Conservation (phyloP, 495 filamentous ascomycete species). For the Trichoderma asperelloides region DNA sequence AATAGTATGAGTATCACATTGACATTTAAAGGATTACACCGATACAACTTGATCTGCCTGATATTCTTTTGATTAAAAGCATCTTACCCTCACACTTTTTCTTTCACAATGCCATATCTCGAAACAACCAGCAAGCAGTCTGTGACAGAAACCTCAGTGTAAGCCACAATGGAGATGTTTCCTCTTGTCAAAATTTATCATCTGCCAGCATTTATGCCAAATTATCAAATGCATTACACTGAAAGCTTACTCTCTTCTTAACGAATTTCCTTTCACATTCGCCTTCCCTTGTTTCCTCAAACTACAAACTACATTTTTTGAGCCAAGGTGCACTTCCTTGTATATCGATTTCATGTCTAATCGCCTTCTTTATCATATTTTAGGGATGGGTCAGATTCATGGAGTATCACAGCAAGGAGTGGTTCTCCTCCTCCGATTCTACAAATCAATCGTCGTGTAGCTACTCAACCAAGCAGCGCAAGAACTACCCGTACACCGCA, state of each 20-base stretch:
- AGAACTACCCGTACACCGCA: not conserved
- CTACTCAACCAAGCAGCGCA: not conserved
- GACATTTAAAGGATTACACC: too few species aligned
- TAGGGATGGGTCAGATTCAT: not conserved
- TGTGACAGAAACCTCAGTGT: not conserved
- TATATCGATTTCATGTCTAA: not conserved
- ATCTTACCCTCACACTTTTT: too few species aligned
- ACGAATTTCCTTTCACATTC: too few species aligned
- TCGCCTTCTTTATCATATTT: not conserved
- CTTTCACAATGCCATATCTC: not conserved
- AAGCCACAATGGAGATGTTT: not conserved
- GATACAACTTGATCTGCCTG: too few species aligned
- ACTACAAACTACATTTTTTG: not conserved
- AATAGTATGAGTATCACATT: too few species aligned
- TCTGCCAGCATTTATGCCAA: too few species aligned
- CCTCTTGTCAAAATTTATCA: not conserved
- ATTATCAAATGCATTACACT: too few species aligned
- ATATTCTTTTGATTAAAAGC: too few species aligned
- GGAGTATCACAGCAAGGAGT: not conserved
- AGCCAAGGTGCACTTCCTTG: not conserved
- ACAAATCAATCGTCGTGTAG: not conserved
- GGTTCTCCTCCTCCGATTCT: not conserved
- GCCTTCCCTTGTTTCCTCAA: too few species aligned
- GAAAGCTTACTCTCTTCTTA: too few species aligned
- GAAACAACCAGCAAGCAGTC: not conserved